phyloP scores from a whole-genome alignment of 1,139 yeast genomes.

The Suhomyces atakaporum region DNA sequence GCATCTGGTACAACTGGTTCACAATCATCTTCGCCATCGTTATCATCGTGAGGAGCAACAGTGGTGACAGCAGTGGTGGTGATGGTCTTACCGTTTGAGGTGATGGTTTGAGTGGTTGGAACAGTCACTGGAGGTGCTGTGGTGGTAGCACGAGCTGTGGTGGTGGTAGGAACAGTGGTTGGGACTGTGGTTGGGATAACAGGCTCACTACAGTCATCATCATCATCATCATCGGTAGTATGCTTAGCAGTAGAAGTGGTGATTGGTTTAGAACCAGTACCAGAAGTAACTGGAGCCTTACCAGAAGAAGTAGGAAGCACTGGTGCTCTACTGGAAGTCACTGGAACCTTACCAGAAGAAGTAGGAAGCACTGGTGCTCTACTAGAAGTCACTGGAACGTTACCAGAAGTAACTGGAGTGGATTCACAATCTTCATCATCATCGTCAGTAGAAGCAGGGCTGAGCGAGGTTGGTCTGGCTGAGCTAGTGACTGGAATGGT shows the following conservation, averaged over 20 bases:
- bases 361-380: too few relatives aligned
- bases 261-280: slow-evolving; percentile 1
- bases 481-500: slow-evolving; percentile 2
- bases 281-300: slow-evolving; percentile 2
- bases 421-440: too few relatives aligned
- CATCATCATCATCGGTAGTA: slow-evolving; percentile 7
- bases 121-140: slow-evolving; percentile 1
- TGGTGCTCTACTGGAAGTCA: too few relatives aligned
- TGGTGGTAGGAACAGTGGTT: slow-evolving; percentile 4
- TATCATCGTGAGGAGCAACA: slow-evolving; percentile 1
- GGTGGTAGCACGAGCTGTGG: slow-evolving; percentile 1
- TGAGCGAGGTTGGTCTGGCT: slow-evolving; percentile 1
- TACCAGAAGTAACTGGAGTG: too few relatives aligned
- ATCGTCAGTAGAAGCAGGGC: slow-evolving; percentile 1
- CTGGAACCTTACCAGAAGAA: too few relatives aligned
- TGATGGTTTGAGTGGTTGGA: background rate
- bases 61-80: slow-evolving; percentile 4
- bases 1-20: too few relatives aligned
- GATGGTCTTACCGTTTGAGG: slow-evolving; percentile 14
- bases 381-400: too few relatives aligned
- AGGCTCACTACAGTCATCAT: slow-evolving; percentile 7
- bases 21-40: slow-evolving; percentile 10
- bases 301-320: slow-evolving; percentile 3
- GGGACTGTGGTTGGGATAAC: background rate
- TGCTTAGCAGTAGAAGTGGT: background rate